Percentiles rank a stretch among this genome's conserved stretches.
Evolutionary conservation across 768 basidiomycete genomes (phyloP).

Genomic region (Mycena capillaripes): DNA sequence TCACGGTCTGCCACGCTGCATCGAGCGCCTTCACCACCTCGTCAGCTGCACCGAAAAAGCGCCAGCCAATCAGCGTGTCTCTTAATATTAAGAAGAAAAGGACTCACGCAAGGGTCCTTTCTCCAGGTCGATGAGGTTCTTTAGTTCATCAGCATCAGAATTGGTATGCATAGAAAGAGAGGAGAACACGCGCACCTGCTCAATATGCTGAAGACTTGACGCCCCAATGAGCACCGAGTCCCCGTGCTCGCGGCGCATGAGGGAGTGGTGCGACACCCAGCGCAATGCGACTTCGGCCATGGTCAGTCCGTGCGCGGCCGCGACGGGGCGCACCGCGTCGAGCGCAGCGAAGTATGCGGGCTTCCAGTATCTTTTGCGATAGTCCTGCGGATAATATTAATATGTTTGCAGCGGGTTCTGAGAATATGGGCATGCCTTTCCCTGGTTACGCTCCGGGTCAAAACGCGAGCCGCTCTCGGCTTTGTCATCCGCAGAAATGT

Average conservation of each 20-base stretch:
- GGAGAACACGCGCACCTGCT: background rate
- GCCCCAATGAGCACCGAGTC: conserved; percentile 13
- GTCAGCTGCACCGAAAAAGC: background rate
- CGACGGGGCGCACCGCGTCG: conserved; percentile 57
- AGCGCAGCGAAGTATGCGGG: conserved; percentile 65
- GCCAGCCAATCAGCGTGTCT: no score
- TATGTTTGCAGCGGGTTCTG: background rate
- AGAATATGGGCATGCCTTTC: conserved; percentile 48
- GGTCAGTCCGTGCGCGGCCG: conserved; percentile 60
- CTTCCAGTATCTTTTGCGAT: conserved; percentile 63
- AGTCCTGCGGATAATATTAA: background rate
- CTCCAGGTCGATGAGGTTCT: conserved; percentile 68
- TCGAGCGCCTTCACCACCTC: conserved; percentile 6
- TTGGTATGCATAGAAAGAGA: no score
- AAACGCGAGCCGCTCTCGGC: conserved; percentile 69
- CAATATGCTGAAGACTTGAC: background rate
- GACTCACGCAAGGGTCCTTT: conserved; percentile 68
- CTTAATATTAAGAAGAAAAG: background rate
- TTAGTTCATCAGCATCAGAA: background rate
- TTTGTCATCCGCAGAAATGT: conserved; percentile 53
- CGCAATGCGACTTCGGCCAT: conserved; percentile 69
- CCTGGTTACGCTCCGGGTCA: conserved; percentile 59
- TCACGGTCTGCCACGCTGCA: background rate
- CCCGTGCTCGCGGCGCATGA: conserved; percentile 4
- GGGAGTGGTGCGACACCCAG: conserved; percentile 70